phyloP scores from a whole-genome alignment of 202 grass and related monocot genomes.

The Schoenoplectus triqueter region DNA sequence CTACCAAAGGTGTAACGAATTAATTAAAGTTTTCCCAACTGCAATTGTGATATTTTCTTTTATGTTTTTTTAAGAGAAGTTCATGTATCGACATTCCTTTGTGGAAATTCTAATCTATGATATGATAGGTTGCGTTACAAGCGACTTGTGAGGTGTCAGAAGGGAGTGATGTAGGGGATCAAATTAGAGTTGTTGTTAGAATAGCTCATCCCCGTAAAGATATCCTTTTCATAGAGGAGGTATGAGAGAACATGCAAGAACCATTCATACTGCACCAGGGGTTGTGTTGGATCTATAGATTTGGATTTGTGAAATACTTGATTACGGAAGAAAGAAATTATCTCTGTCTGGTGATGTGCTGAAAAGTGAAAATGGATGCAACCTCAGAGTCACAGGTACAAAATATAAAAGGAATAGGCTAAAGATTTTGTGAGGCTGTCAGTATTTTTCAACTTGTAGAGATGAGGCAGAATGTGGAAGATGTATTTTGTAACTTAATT shows the following conservation, averaged over 20 bases:
- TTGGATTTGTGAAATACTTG: slow-evolving; percentile 7
- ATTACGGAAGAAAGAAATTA: background rate
- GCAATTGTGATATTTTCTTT: background rate
- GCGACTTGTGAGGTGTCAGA: slow-evolving; percentile 47
- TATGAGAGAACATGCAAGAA: slow-evolving; percentile 34
- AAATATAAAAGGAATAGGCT: background rate
- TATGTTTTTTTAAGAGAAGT: background rate
- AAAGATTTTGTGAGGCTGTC: background rate
- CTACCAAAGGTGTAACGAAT: slow-evolving; percentile 1
- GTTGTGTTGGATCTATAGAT: slow-evolving; percentile 10
- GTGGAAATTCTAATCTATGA: slow-evolving; percentile 25
- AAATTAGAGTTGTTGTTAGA: slow-evolving; percentile 55
- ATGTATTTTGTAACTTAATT: background rate
- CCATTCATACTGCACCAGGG: background rate
- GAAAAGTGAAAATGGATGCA: slow-evolving; percentile 11
- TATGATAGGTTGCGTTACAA: slow-evolving; percentile 78
- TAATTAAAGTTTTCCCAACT: background rate
- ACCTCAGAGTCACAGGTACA: background rate
- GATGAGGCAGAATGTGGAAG: background rate
- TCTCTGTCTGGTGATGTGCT: background rate
- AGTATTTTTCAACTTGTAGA: background rate
- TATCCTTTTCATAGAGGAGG: slow-evolving; percentile 66
- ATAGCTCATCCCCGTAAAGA: slow-evolving; percentile 77
- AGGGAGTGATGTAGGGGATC: slow-evolving; percentile 66
- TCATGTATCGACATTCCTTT: background rate